Base-by-base conservation (phyloP, 1,284 basidiomycete species). In the Sporisorium reilianum region DNA sequence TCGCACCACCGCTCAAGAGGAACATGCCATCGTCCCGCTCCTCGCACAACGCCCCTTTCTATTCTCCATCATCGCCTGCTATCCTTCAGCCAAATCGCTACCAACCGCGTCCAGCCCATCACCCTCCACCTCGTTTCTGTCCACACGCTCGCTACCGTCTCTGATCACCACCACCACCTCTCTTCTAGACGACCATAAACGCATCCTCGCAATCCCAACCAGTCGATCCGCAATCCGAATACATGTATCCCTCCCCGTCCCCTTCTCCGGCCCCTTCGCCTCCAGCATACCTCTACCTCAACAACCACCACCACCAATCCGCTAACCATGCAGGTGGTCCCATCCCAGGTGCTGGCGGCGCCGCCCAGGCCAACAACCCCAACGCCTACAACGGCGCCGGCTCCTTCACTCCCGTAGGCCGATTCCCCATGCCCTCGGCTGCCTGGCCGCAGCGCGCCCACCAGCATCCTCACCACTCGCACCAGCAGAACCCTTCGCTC, bases 191-290 rank as follows among this genome's bases (percentile, higher is more conserved):
- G n/a, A n/a, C 41, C 28, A 23, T n/a, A 30, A 42, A 6, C 48
- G 14, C 28, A 8, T 5, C 5, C 52, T 9, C 34, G 3, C 48
- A 9, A 22, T 5, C 3, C 5, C 52, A 38, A 48, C 54, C 58
- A 25, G 20, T 36, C 23, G 25, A 25, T 32, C 53, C 53, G 56
- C 16, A 26, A 49, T 28, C 54, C 64, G 44, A 41, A 68, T 76
- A 76, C 71, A 81, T 81, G 79, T 80, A 72, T 77, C 77, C 74
- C 51, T 81, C 79, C 55, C 77, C 79, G 25, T 65, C 77, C 9
- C 79, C 75, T 42, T 80, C 79, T 23, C 79, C 79, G 62, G 77
- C 79, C 38, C 79, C 79, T 30, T 81, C 79, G 65, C 79, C 79
- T 52, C 79, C 77, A 60, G 79, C 76, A 53, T 80, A 64, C 61